phyloP scores from a whole-genome alignment of 23 red algal genomes.

The Pyropia haitanensis region DNA sequence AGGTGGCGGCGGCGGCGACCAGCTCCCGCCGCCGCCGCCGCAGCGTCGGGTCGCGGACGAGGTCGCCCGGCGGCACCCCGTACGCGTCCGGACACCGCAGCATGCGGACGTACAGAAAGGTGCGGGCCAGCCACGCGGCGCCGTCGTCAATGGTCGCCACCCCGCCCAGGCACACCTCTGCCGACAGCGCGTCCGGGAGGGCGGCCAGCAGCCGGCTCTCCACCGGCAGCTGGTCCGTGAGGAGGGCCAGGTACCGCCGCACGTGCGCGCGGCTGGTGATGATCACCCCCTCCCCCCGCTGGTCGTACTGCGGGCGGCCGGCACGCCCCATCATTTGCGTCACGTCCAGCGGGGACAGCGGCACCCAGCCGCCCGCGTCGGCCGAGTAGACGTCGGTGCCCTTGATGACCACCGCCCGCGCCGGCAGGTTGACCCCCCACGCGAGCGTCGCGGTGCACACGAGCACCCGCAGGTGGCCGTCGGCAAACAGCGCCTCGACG shows the following conservation, averaged over 20 bases:
- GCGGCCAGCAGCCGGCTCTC: slow-evolving; percentile 67
- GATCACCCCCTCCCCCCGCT: slow-evolving; percentile 75
- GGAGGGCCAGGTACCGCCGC: slow-evolving; percentile 59
- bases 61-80: slow-evolving; percentile 47
- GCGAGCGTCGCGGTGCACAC: slow-evolving; percentile 90
- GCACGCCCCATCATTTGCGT: slow-evolving; percentile 98
- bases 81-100: slow-evolving; percentile 51
- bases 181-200: slow-evolving; percentile 74
- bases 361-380: slow-evolving; percentile 50
- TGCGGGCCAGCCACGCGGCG: slow-evolving; percentile 73
- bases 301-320: slow-evolving; percentile 82
- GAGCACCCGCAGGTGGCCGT: slow-evolving; percentile 61
- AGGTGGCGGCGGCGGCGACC: slow-evolving; percentile 41
- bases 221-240: slow-evolving; percentile 65
- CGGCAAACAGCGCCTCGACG: slow-evolving; percentile 74
- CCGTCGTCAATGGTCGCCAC: slow-evolving; percentile 57
- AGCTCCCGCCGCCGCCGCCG: slow-evolving; percentile 37
- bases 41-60: slow-evolving; percentile 31
- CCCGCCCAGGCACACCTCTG: slow-evolving; percentile 68
- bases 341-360: slow-evolving; percentile 83
- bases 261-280: slow-evolving; percentile 77
- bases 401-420: slow-evolving; percentile 91
- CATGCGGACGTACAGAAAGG: slow-evolving; percentile 89
- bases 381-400: slow-evolving; percentile 91
- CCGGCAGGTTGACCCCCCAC: slow-evolving; percentile 99